These are phyloP conservation scores for Sarcodon sp. DNA, from an alignment of 768 basidiomycete genomes.

Conservation along the genomic window DNA sequence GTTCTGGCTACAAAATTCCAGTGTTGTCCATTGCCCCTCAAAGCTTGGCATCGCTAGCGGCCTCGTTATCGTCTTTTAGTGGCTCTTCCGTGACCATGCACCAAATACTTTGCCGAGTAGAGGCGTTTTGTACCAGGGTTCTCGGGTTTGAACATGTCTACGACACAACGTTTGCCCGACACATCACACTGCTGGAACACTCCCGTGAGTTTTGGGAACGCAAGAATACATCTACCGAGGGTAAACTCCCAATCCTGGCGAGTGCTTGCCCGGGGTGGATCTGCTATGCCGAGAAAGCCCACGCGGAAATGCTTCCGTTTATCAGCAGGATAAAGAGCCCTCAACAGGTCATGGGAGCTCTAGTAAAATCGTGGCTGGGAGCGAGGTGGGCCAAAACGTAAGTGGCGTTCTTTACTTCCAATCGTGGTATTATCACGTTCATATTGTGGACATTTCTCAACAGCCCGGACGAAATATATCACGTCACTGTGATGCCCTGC, in stretches of 20 bases:
- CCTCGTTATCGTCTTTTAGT: constrained; percentile 37
- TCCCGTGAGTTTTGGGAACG: constrained; percentile 72
- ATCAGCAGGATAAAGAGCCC: constrained; percentile 84
- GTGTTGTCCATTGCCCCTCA: constrained; percentile 88
- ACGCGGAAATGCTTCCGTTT: constrained; percentile 86
- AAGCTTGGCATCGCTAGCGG: constrained; percentile 69
- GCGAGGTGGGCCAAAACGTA: constrained; percentile 54
- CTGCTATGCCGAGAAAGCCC: constrained; percentile 97
- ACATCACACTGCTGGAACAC: constrained; percentile 76
- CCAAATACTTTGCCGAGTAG: constrained; percentile 58
- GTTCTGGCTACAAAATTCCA: constrained; percentile 36
- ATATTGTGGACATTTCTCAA: neutral
- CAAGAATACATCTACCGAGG: constrained; percentile 18
- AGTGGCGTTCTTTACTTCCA: constrained; percentile 16
- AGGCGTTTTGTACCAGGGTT: constrained; percentile 49
- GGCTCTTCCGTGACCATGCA: constrained; percentile 30
- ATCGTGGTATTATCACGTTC: constrained; percentile 1
- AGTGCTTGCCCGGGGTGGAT: constrained; percentile 99
- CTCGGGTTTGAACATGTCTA: constrained; percentile 77
- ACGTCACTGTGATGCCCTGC: constrained; percentile 97
- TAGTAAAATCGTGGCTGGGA: constrained; percentile 86
- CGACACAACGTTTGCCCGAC: constrained; percentile 92
- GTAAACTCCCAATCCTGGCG: constrained; percentile 75
- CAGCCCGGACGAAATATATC: constrained; percentile 85
- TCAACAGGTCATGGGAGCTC: constrained; percentile 86